A percentile compares a stretch with the other conserved stretches of the same genome.
Conservation (phyloP, 140 eudicot species). For the Anethum foeniculum region DNA sequence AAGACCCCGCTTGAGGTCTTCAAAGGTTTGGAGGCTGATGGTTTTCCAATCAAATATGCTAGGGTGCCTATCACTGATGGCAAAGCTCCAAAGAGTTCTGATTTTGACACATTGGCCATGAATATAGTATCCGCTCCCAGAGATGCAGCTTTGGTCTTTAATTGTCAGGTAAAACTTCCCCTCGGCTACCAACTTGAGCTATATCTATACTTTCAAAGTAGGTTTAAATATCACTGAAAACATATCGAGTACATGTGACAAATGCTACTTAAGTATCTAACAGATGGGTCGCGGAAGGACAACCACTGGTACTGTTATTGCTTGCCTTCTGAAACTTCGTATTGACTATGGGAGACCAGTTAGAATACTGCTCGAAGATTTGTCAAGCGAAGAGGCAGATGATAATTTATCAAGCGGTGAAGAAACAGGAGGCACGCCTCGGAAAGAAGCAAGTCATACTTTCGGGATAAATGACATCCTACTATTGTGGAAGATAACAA, state of each 20-base stretch:
- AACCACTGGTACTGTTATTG: slow-evolving; percentile 93
- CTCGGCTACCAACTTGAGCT: neutral
- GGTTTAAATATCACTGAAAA: slow-evolving; percentile 4
- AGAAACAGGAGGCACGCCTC: slow-evolving; percentile 46
- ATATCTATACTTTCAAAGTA: slow-evolving; percentile 2
- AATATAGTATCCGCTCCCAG: slow-evolving; percentile 77
- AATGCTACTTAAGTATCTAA: slow-evolving; percentile 5
- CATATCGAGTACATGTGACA: neutral
- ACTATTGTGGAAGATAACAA: slow-evolving; percentile 85
- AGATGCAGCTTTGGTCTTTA: slow-evolving; percentile 83
- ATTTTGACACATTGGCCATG: slow-evolving; percentile 70
- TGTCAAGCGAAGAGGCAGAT: slow-evolving; percentile 34
- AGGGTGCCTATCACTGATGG: slow-evolving; percentile 98
- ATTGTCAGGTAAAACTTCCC: slow-evolving; percentile 61
- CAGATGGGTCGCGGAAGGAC: slow-evolving; percentile 98
- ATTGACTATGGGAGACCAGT: slow-evolving; percentile 85
- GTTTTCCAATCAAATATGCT: slow-evolving; percentile 82
- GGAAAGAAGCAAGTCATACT: slow-evolving; percentile 37
- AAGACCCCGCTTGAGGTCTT: slow-evolving; percentile 93
- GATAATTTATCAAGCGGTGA: slow-evolving; percentile 58
- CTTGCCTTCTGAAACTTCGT: slow-evolving; percentile 84
- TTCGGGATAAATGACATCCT: slow-evolving; percentile 92
- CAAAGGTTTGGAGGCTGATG: slow-evolving; percentile 58
- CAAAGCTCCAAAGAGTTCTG: slow-evolving; percentile 95
- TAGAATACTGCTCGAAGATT: slow-evolving; percentile 43